These are phyloP conservation scores for Xylaria sp. DNA, from an alignment of 2,329 filamentous ascomycete species.

Conservation along the genomic window DNA sequence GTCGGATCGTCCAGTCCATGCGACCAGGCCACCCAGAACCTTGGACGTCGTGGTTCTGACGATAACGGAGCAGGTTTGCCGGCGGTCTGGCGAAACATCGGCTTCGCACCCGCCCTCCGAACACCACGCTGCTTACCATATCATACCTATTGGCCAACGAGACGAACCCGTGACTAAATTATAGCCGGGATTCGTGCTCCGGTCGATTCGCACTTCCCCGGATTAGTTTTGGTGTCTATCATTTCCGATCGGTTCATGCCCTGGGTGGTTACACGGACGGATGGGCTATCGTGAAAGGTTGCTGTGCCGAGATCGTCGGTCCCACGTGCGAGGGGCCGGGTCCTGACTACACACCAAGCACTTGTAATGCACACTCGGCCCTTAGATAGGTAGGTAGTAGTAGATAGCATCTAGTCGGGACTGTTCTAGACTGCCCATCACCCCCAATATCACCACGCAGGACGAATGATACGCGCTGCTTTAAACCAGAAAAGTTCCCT, in stretches of 20 bases:
- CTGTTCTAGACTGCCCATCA: constrained; percentile 11
- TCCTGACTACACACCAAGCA: not conserved
- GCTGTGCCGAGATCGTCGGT: not conserved
- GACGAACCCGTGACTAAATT: not conserved
- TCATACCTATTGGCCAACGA: not conserved
- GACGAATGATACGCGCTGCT: constrained; percentile 7
- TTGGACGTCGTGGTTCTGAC: not conserved
- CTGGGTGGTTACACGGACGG: too few species aligned
- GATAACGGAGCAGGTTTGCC: constrained; percentile 14
- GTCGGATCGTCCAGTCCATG: not conserved
- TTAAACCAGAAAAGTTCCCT: constrained; percentile 1
- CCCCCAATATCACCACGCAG: constrained; percentile 7
- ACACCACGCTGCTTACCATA: too few species aligned
- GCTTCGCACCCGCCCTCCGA: not conserved
- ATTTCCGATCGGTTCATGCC: too few species aligned
- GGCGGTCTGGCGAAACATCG: constrained; percentile 13
- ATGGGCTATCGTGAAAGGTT: too few species aligned
- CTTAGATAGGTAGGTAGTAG: too few species aligned
- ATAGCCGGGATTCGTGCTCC: too few species aligned
- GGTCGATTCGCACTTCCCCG: too few species aligned
- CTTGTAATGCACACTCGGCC: too few species aligned
- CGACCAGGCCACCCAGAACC: not conserved
- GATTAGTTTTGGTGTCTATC: too few species aligned
- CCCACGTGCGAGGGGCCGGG: not conserved
- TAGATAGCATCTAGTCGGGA: too few species aligned